Evolutionary conservation across 768 basidiomycete species (phyloP), one percentile per base, ranked within the genome.

Genomic region (Lentinula sp.): DNA sequence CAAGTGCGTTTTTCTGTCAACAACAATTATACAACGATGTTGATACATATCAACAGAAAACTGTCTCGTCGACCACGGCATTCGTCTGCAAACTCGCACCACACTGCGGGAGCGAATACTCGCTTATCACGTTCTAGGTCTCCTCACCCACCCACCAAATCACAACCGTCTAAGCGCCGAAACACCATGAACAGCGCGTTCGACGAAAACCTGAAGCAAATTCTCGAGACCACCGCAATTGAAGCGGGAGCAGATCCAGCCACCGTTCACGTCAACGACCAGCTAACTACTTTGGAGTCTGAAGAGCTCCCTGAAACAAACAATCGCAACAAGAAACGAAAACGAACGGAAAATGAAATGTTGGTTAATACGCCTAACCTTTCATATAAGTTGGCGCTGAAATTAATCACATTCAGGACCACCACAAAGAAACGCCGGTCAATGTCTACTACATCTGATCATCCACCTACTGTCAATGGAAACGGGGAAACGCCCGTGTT

Each of bases 141-240:
- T 28, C 91, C 88, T 2, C 77, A 77, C 8, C 76, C 79, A 62
- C 28, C 58, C n/a, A 49, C 72, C 71, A 66, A 74, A 20, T 68
- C 81, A 63, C 85, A 85, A 67, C 80, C 84, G n/a, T 81, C 90
- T 43, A 96, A 95, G 76, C 85, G 93, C 57, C 82, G 97, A 62
- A 94, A 93, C 67, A 99, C 97, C 55, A 96, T 99, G 94, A 98
- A 98, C 72, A 95, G 93, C 68, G 89, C 87, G 12, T 95, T 94
- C 70, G 95, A 96, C 70, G 91, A 95, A 69, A 93, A 87, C 69
- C 71, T 91, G 60, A 87, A 89, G 70, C 88, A 89, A 67, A 76
- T 90, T 57, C 85, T 91, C 55, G 86, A 88, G 66, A 84, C 83
- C 42, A 87, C 87, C 18, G 88, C 88, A 28, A 85, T 86, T 6